Base-by-base conservation (phyloP, 257 asterid species). In the Lycium barbarum region DNA sequence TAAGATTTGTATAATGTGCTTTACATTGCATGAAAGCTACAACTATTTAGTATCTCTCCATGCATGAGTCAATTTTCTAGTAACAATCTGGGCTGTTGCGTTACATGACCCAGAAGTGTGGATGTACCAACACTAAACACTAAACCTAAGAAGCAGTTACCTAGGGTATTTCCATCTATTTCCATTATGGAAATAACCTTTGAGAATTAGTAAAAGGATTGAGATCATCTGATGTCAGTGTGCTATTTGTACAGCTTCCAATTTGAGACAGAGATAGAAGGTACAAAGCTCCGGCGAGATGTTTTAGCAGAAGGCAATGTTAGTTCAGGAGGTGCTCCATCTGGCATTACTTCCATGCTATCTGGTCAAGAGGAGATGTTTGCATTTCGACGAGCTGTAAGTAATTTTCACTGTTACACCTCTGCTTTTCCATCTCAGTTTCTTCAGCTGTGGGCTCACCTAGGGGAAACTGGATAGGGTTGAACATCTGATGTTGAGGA, bases 351-450 rank as follows among this genome's bases (percentile, higher is more conserved):
- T 79, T 93, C 98, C 85, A 88, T 93, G 87, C 85, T 95, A 36
- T 95, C 98, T 26, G 97, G 95, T 84, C 92, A 94, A 91, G 99
- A 96, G 89, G 99, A 96, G 90, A 91, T 88, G 93, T 96, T 96
- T 80, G 98, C 99, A 59, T 96, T 96, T 85, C 93, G 89, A 85
- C 92, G 99, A 91, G 99, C 99, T 88, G 99, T 96, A 86, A 95
- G 98, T 91, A 36, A 51, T 80, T 55, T 36, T 38, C 45, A 11
- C 82, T 68, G 57, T 76, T 62, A 53, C 51, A 47, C 82, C 81
- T 54, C 5, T 26, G 14, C 40, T 83, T 65, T 63, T 2, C 83
- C 43, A 22, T 49, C 8, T 55, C 81, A 12, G 20, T 14, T 43
- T 26, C 11, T 36, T 33, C 22, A 7, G 74, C 68, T 83, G 14